Evolutionary conservation across 495 filamentous ascomycete species (phyloP), one percentile per base, ranked within the genome.

Genomic region (Collariella sp.): DNA sequence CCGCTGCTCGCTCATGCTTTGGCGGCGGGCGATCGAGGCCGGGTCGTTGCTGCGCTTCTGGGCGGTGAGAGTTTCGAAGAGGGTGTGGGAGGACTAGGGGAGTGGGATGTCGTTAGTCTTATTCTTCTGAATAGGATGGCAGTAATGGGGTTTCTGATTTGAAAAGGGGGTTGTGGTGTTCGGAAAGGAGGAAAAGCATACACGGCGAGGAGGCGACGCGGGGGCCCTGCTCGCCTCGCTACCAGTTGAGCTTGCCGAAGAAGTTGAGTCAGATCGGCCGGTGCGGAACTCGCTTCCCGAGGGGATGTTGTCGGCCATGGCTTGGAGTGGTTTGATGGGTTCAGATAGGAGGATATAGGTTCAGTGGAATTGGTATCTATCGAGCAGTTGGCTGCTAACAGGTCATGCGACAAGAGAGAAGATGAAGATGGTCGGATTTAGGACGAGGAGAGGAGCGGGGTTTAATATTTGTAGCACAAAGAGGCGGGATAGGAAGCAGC

Each of bases 1-100:
- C 47, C 68, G 71, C 67, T 76, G 73, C 45, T 76, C 73, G 52
- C 61, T 65, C 22, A 76, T 57, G 55, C 70, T 74, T 60, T 72
- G 67, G 4, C 73, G 71, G 34, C 73, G 62, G 20, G 71, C 72
- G 2, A 71, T 31, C 2, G 68, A 66, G 43, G 2, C 53, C 11
- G 71, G 65, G 48, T 76, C 72, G 52, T 62, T 59, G 26, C 45
- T 54, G 57, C 73, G 71, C 62, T 75, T 76, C 47, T 72, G 68
- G 35, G 60, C 69, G 42, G 65, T 64, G n/a, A 76, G 68, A 35
- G 62, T 56, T 13, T 75, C 69, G 60, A 75, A 76, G 33, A 68
- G 57, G 15, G 61, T 59, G 31, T 67, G 63, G 0, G 73, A 76
- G 51, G 62, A 54, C 69, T 73, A 11, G 38, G n/a, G 18, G 19